Conservation (phyloP, 495 filamentous ascomycete genomes). For the Aspergillus bridgeri region DNA sequence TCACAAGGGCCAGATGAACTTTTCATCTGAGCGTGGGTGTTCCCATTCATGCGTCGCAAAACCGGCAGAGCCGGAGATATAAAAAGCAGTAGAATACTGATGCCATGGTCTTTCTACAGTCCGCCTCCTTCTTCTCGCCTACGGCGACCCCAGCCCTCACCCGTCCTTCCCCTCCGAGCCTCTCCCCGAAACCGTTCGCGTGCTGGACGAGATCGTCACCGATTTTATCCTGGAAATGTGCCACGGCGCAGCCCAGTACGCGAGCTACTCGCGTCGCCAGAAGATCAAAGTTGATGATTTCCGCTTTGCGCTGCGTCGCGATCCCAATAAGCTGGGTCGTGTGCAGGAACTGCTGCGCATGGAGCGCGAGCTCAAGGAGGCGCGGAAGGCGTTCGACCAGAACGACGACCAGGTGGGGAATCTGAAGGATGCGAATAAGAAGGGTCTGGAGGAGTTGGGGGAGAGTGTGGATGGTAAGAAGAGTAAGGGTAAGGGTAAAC, state of each 20-base stretch:
- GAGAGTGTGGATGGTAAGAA: constrained; percentile 32
- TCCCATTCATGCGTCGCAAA: not conserved
- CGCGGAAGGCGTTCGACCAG: constrained; percentile 66
- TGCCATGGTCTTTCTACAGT: constrained; percentile 45
- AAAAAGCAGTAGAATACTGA: not conserved
- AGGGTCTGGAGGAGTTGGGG: constrained; percentile 27
- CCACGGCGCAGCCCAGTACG: constrained; percentile 80
- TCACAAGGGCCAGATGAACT: constrained; percentile 88
- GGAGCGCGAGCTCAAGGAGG: constrained; percentile 73
- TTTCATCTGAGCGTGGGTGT: constrained; percentile 70
- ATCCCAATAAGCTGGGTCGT: constrained; percentile 81
- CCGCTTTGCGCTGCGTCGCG: constrained; percentile 83
- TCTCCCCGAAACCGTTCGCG: constrained; percentile 75
- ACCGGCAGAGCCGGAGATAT: not conserved
- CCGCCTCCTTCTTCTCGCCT: constrained; percentile 75
- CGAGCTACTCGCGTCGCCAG: constrained; percentile 76
- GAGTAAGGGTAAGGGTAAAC: constrained; percentile 43
- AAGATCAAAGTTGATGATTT: constrained; percentile 99
- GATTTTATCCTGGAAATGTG: constrained; percentile 87
- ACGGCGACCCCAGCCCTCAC: constrained; percentile 64
- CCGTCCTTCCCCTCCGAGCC: constrained; percentile 49
- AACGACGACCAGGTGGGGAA: constrained; percentile 47
- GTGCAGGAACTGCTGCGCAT: constrained; percentile 82
- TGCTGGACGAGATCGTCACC: constrained; percentile 91
- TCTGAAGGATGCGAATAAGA: constrained; percentile 40